Base-by-base conservation (phyloP, 2,329 filamentous ascomycete genomes). In the Gremmenia infestans region DNA sequence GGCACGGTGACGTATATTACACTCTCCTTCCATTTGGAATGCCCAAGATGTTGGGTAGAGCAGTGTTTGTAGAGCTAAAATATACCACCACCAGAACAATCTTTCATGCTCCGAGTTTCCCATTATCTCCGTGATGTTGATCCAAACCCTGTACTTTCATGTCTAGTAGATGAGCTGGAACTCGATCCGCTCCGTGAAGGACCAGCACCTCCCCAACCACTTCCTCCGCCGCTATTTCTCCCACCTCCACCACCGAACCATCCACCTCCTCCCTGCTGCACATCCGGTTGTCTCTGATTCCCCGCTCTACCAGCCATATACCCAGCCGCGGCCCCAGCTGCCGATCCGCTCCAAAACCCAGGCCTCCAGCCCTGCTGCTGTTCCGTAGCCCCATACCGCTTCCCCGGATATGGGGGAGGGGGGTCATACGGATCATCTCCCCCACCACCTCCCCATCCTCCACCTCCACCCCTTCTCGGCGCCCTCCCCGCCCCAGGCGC, bases 131-230 rank as follows among this genome's bases (percentile, higher is more conserved):
- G 76, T 56, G 75, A 81, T 0, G 87, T 90, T 8, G 83, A 86
- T 8, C 87, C 87, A 67, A 89, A 91, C 0, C 87, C 87, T 0
- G 87, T 90, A 64, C 85, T 88, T 63, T 87, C 81, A 64, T 87
- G 78, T 52, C 81, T 74, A 7, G 75, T 74, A 8, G 76, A 78
- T 0, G 75, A 74, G 9, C 70, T 64, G 0, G 70, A 67, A 39
- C 62, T 57, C n/a, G 62, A 64, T 37, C 65, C 61, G 49, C 63
- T 61, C 49, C 71, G 63, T 51, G 72, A 65, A 60, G 70, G 63
- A n/a, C 62, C 63, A 32, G 67, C 67, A 53, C 51, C 46, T 60
- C 68, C 67, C 65, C 58, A 53, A 45, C 48, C 42, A 19, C 7
- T 54, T n/a, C 19, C 42, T 22, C 58, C 54, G 60, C 56, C 56